Evolutionary conservation across 345 rosid genomes (phyloP).

Genomic region (Arabidopsis thaliana): TAIR10.1 NC_003074.8:15092001-15092500

Average conservation of each 20-base stretch:
- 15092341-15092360: background rate
- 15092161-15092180: conserved; percentile 45
- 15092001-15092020: conserved; percentile 15
- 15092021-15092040: conserved; percentile 17
- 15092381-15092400: conserved; percentile 35
- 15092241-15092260: conserved; percentile 37
- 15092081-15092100: conserved; percentile 11
- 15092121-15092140: background rate
- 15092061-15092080: conserved; percentile 10
- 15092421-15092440: conserved; percentile 41
- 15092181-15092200: conserved; percentile 49
- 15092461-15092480: conserved; percentile 40
- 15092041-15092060: background rate
- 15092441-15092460: conserved; percentile 43
- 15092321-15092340: conserved; percentile 13
- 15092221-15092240: conserved; percentile 37
- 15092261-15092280: conserved; percentile 43
- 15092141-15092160: background rate
- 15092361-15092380: conserved; percentile 10
- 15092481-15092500: conserved; percentile 41
- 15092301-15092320: conserved; percentile 2
- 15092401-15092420: conserved; percentile 33
- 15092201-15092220: conserved; percentile 48
- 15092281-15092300: conserved; percentile 34
- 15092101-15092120: background rate